Conservation (phyloP, 2,329 filamentous ascomycete species). For the Lojkania enalia region DNA sequence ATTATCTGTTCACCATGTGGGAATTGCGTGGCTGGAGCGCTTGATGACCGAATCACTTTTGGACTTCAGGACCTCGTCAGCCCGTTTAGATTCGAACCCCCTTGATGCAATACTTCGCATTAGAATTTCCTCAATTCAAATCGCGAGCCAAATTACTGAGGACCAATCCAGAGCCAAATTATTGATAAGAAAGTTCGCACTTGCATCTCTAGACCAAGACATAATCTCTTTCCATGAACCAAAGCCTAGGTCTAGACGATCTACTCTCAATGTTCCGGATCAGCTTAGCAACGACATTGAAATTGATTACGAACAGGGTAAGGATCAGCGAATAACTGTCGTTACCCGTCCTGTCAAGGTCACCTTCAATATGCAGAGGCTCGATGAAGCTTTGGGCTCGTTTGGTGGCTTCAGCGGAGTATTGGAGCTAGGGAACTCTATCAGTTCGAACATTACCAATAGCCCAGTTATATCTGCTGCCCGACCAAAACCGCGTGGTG, state of each 20-base stretch:
- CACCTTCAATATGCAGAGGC: constrained; percentile 72
- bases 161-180: constrained; percentile 27
- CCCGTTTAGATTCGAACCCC: constrained; percentile 29
- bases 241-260: constrained; percentile 30
- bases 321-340: constrained; percentile 58
- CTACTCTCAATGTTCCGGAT: constrained; percentile 24
- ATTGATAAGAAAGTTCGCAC: constrained; percentile 47
- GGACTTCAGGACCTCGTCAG: constrained; percentile 5
- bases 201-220: constrained; percentile 54
- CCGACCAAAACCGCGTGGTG: constrained; percentile 49
- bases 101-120: constrained; percentile 34
- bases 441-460: constrained; percentile 68
- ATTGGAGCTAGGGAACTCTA: constrained; percentile 82
- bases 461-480: constrained; percentile 37
- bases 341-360: constrained; percentile 77
- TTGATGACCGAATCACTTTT: constrained; percentile 29
- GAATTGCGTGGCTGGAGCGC: constrained; percentile 38
- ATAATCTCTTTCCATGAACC: constrained; percentile 55
- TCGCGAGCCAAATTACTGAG: constrained; percentile 24
- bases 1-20: constrained; percentile 30
- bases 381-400: constrained; percentile 86
- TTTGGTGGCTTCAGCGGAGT: constrained; percentile 92
- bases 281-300: constrained; percentile 36
- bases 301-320: constrained; percentile 35
- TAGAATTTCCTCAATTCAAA: constrained; percentile 25